Conservation (phyloP, 1,284 basidiomycete species). For the Schizophyllum amplum region DNA sequence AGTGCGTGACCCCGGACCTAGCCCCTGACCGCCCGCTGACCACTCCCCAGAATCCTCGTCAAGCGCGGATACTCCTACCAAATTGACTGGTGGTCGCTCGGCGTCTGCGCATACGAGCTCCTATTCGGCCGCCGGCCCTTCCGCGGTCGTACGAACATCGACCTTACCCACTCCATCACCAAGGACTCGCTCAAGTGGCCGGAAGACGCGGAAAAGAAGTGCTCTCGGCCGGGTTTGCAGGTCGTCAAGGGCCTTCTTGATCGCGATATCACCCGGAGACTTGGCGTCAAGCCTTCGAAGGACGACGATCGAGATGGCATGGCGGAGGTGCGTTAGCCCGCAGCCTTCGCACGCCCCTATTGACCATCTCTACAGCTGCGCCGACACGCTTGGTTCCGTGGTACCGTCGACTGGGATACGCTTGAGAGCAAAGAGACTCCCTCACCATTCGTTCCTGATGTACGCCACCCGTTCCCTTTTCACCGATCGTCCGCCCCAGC, state of each 20-base stretch:
- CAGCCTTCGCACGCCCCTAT: background rate
- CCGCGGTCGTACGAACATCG: conserved; percentile 85
- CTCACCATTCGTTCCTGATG: conserved; percentile 91
- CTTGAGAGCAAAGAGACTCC: conserved; percentile 74
- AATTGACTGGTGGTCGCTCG: conserved; percentile 96
- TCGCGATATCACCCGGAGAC: conserved; percentile 72
- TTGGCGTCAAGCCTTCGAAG: conserved; percentile 63
- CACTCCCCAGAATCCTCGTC: conserved; percentile 50
- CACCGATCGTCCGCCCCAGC: background rate
- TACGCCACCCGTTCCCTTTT: conserved; percentile 30
- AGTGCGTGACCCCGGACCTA: conserved; percentile 31
- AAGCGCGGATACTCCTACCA: conserved; percentile 83
- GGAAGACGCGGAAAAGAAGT: conserved; percentile 68
- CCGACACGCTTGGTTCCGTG: conserved; percentile 83
- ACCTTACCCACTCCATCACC: conserved; percentile 83
- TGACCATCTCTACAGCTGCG: conserved; percentile 62
- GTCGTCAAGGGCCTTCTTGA: conserved; percentile 73
- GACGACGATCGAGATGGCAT: background rate
- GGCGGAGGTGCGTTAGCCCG: background rate
- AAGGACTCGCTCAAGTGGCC: conserved; percentile 72
- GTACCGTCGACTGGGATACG: conserved; percentile 76
- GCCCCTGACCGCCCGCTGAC: background rate
- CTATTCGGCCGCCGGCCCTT: conserved; percentile 90
- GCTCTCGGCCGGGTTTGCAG: conserved; percentile 56
- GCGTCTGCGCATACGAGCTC: conserved; percentile 88